phyloP scores from a whole-genome alignment of 163 green algal genomes.

The Scenedesmus sp. region DNA sequence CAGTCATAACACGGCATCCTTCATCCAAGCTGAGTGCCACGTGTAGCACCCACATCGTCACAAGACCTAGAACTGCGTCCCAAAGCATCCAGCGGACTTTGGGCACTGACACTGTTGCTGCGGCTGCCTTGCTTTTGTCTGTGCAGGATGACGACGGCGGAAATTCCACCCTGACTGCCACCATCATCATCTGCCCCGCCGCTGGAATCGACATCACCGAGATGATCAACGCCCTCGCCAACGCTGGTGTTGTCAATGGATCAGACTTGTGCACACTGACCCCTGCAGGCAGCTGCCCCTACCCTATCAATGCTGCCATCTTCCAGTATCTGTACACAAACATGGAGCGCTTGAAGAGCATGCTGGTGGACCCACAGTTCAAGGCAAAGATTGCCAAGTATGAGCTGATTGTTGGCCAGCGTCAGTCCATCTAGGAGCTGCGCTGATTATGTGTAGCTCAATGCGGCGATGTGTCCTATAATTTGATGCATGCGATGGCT shows the following conservation, averaged over 20 bases:
- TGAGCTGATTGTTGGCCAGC: neutral
- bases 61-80: too few species aligned
- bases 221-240: neutral
- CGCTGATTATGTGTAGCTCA: too few species aligned
- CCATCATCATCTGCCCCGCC: neutral
- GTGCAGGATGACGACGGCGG: neutral
- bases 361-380: conserved; percentile 39
- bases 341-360: conserved; percentile 28
- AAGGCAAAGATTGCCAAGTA: conserved; percentile 20
- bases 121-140: neutral
- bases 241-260: neutral
- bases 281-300: neutral
- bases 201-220: neutral
- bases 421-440: neutral
- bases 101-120: neutral
- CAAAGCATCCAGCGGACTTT: neutral
- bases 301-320: neutral
- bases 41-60: neutral
- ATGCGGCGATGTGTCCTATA: neutral
- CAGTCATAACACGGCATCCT: too few species aligned
- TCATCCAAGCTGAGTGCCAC: too few species aligned
- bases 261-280: neutral
- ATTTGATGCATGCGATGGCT: too few species aligned
- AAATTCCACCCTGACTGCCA: neutral
- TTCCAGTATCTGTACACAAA: neutral